Conservation (phyloP, 1,284 basidiomycete genomes). For the Mycena citricolor region DNA sequence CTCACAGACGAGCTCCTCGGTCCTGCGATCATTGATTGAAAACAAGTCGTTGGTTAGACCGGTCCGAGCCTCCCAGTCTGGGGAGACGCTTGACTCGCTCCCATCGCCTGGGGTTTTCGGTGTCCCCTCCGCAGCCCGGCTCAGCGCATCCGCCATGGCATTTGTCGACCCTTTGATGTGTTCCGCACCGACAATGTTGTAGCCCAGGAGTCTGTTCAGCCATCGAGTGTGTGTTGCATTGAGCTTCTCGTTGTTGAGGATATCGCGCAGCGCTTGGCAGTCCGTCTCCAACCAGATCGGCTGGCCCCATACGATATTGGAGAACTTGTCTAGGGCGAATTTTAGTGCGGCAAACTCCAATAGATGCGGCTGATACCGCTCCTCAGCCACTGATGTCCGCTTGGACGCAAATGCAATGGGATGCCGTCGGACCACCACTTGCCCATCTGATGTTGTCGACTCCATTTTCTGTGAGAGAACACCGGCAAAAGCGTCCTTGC, state of each 20-base stretch:
- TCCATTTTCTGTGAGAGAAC: conserved; percentile 27
- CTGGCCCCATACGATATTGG: conserved; percentile 28
- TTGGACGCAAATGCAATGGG: conserved; percentile 32
- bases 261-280: conserved; percentile 32
- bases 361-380: conserved; percentile 33
- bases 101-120: conserved; percentile 26
- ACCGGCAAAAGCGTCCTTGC: conserved; percentile 32
- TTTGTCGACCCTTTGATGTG: conserved; percentile 28
- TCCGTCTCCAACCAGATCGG: conserved; percentile 32
- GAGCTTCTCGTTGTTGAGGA: conserved; percentile 23
- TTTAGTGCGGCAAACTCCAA: conserved; percentile 35
- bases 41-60: conserved; percentile 33
- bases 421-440: conserved; percentile 22
- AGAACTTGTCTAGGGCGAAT: conserved; percentile 30
- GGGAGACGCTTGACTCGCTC: conserved; percentile 29
- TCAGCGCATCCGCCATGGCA: conserved; percentile 28
- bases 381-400: conserved; percentile 29
- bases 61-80: conserved; percentile 29
- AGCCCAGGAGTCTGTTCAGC: conserved; percentile 27
- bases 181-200: conserved; percentile 28
- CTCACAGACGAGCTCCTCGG: too few relatives aligned
- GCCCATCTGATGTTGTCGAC: conserved; percentile 23
- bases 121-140: conserved; percentile 17
- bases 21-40: not conserved
- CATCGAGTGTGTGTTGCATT: conserved; percentile 30